These are phyloP conservation scores for Naumovozyma baii DNA, from an alignment of 805 yeast species.

Conservation along the genomic window DNA sequence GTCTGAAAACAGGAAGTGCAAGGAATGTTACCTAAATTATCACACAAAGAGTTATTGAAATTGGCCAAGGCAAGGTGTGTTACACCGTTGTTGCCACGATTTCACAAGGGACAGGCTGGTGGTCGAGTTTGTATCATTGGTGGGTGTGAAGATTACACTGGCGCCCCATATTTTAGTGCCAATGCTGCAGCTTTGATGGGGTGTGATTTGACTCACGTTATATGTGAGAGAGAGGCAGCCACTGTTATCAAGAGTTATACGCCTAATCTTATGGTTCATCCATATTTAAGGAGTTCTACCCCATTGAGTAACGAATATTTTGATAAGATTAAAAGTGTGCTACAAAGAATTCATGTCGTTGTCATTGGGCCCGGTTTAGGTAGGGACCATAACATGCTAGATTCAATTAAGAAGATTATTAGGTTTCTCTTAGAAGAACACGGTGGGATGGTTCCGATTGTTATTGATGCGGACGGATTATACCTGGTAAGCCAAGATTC, in stretches of 20 bases:
- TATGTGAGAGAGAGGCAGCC: slow-evolving; percentile 78
- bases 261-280: slow-evolving; percentile 95
- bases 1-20: too few species aligned
- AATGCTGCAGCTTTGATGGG: slow-evolving; percentile 79
- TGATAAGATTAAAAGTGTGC: slow-evolving; percentile 44
- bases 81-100: slow-evolving; percentile 63
- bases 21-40: slow-evolving; percentile 8
- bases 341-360: slow-evolving; percentile 66
- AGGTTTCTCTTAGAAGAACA: slow-evolving; percentile 37
- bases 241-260: slow-evolving; percentile 76
- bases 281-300: slow-evolving; percentile 44
- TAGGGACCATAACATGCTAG: slow-evolving; percentile 59
- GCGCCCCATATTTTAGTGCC: slow-evolving; percentile 90
- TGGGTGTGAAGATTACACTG: slow-evolving; percentile 92
- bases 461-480: slow-evolving; percentile 87
- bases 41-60: slow-evolving; percentile 37
- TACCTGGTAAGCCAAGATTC: slow-evolving; percentile 43
- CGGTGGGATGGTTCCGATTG: slow-evolving; percentile 52
- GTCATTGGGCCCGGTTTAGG: slow-evolving; percentile 95
- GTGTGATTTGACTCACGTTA: slow-evolving; percentile 77
- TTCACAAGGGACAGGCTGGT: slow-evolving; percentile 89
- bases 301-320: slow-evolving; percentile 29
- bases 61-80: slow-evolving; percentile 44
- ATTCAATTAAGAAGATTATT: slow-evolving; percentile 48
- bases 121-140: slow-evolving; percentile 85